Base-by-base conservation (phyloP, 768 basidiomycete genomes). In the Tricholoma hemisulphureum region DNA sequence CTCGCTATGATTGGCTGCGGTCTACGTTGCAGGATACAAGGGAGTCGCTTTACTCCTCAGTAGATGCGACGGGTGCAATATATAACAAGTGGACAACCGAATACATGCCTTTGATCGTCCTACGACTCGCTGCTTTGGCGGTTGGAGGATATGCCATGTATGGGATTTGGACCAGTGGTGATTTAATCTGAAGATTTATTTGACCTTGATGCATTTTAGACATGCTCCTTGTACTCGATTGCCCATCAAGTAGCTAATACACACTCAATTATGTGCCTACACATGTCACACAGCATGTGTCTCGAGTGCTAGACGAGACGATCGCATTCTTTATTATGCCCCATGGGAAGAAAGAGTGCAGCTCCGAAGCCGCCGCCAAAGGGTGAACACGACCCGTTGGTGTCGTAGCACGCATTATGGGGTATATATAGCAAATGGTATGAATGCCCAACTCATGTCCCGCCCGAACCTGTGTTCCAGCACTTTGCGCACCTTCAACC, bases 401-500 rank as follows among this genome's bases (percentile, higher is more conserved):
- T n/a, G n/a, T n/a, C n/a, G n/a, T n/a, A n/a, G n/a, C n/a, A n/a
- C n/a, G n/a, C n/a, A n/a, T n/a, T n/a, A n/a, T n/a, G n/a, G n/a
- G n/a, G n/a, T n/a, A n/a, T n/a, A n/a, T n/a, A n/a, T n/a, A n/a
- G n/a, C n/a, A n/a, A n/a, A n/a, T n/a, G n/a, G n/a, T n/a, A n/a
- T n/a, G n/a, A n/a, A n/a, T n/a, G n/a, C n/a, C n/a, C n/a, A n/a
- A n/a, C 85, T 90, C 90, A 91, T 3, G 73, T 73, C 9, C 80
- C 79, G 67, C 92, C 90, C 29, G 73, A 92, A 89, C 57, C 80
- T 81, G 26, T 80, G 79, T 13, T 91, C 91, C 9, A 93, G 61
- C 1, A 79, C 65, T 14, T 84, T 80, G 6, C 73, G 74, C 45
- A 92, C 68, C 71, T 6, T 80, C 69, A 13, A 83, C 67, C 21